Evolutionary conservation across 106 monocot species (phyloP).

Genomic region (Posidonia australis): DNA sequence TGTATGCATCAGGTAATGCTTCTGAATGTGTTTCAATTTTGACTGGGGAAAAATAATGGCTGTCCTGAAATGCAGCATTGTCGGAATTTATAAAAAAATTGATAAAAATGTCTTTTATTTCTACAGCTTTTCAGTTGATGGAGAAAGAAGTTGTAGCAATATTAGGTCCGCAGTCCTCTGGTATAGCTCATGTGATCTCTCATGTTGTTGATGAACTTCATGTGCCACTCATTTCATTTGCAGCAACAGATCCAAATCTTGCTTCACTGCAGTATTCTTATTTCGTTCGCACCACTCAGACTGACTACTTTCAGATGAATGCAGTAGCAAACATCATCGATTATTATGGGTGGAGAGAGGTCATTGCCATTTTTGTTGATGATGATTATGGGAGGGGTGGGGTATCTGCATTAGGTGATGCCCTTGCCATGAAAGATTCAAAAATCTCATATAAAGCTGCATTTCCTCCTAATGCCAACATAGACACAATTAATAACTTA

Average conservation of each 20-base stretch:
- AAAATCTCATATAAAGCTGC: constrained; percentile 74
- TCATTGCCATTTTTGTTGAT: constrained; percentile 62
- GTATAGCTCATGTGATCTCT: constrained; percentile 58
- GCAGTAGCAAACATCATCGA: constrained; percentile 46
- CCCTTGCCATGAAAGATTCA: constrained; percentile 30
- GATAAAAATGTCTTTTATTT: neutral
- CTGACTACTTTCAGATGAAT: constrained; percentile 72
- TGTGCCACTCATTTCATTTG: constrained; percentile 65
- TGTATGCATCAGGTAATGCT: too few relatives aligned
- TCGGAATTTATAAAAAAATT: neutral
- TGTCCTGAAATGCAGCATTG: too few relatives aligned
- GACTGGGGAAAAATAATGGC: too few relatives aligned
- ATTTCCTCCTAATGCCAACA: constrained; percentile 28
- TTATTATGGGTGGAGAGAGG: constrained; percentile 52
- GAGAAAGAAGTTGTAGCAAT: constrained; percentile 65
- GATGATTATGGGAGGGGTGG: constrained; percentile 71
- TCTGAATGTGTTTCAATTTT: too few relatives aligned
- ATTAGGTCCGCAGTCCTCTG: constrained; percentile 78
- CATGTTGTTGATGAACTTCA: constrained; percentile 56
- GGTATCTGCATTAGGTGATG: constrained; percentile 37
- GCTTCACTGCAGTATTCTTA: constrained; percentile 49
- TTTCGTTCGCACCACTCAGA: constrained; percentile 43
- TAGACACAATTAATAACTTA: constrained; percentile 25
- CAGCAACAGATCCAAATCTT: constrained; percentile 68
- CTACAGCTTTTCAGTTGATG: constrained; percentile 63